These are phyloP conservation scores for Anthoceros angustus DNA, from an alignment of 225 moss, liverwort and hornwort species.

Conservation along the genomic window DNA sequence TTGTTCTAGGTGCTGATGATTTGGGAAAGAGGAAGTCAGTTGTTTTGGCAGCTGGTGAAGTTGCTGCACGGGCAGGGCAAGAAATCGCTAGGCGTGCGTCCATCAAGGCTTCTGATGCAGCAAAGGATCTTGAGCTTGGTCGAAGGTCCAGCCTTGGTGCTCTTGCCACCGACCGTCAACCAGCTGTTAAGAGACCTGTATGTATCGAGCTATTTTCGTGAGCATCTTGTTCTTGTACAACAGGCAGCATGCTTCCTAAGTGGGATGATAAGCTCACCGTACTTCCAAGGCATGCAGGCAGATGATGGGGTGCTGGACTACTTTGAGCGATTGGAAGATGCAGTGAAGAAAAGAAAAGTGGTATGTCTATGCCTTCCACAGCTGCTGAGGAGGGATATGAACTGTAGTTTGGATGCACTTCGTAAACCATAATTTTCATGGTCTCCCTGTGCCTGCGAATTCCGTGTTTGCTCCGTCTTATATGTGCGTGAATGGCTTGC, in stretches of 20 bases:
- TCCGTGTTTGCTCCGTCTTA: neutral
- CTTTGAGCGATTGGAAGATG: constrained; percentile 29
- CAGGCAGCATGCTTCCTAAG: no score
- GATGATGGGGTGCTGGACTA: constrained; percentile 18
- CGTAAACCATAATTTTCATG: no score
- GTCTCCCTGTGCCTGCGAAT: no score
- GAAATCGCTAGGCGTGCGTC: neutral
- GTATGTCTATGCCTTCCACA: constrained; percentile 10
- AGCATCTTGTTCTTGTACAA: neutral
- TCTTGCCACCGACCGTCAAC: neutral
- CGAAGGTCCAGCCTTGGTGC: neutral
- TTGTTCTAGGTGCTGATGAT: constrained; percentile 16
- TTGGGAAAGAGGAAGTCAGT: constrained; percentile 13
- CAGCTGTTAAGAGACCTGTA: no score
- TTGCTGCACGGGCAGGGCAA: neutral
- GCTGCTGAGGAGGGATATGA: neutral
- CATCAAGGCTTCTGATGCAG: no score
- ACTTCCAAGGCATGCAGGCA: constrained; percentile 7
- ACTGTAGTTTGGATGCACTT: neutral
- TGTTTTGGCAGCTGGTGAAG: constrained; percentile 9
- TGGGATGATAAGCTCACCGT: no score
- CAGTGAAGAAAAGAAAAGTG: constrained; percentile 24
- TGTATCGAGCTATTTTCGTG: constrained; percentile 7
- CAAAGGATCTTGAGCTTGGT: neutral
- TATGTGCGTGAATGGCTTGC: neutral